A percentile compares a stretch with the other conserved stretches of the same genome.
Evolutionary conservation across 2,329 filamentous ascomycete species (phyloP).

Genomic region (Conoideocrella luteorostrata): DNA sequence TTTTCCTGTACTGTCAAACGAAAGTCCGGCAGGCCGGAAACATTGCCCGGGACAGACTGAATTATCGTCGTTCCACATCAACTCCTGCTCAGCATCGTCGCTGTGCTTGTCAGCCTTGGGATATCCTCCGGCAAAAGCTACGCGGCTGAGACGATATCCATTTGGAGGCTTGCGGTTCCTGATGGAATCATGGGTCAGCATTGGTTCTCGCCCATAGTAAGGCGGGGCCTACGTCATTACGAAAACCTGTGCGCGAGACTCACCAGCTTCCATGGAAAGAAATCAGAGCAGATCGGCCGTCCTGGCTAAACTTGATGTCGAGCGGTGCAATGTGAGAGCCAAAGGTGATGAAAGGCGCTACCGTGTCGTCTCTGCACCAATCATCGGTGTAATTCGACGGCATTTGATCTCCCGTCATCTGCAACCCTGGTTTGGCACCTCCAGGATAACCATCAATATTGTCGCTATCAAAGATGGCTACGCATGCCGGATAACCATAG

Average conservation of each 20-base stretch:
- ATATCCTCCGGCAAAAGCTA: constrained; percentile 29
- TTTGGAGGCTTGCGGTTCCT: constrained; percentile 26
- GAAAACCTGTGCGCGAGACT: constrained; percentile 8
- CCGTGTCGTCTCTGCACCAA: constrained; percentile 14
- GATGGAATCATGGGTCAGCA: background rate
- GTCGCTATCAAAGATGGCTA: constrained; percentile 46
- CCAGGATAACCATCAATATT: constrained; percentile 26
- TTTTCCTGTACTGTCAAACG: constrained; percentile 26
- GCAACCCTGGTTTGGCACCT: constrained; percentile 17
- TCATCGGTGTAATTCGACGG: constrained; percentile 14
- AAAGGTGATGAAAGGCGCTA: constrained; percentile 19
- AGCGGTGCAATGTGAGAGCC: constrained; percentile 55
- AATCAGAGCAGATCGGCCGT: constrained; percentile 50
- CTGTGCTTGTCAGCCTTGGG: constrained; percentile 27
- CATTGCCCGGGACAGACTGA: constrained; percentile 39
- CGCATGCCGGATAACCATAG: constrained; percentile 60
- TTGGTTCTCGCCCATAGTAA: too few species aligned
- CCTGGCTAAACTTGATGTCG: constrained; percentile 54
- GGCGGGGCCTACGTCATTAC: too few species aligned
- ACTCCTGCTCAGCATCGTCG: constrained; percentile 34
- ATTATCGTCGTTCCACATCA: constrained; percentile 44
- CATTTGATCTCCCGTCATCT: constrained; percentile 19
- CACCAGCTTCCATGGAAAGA: constrained; percentile 57
- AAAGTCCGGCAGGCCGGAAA: constrained; percentile 47
- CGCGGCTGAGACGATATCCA: constrained; percentile 33